Evolutionary conservation across 768 basidiomycete genomes (phyloP).

Genomic region (Rhodotorula toruloides): DNA sequence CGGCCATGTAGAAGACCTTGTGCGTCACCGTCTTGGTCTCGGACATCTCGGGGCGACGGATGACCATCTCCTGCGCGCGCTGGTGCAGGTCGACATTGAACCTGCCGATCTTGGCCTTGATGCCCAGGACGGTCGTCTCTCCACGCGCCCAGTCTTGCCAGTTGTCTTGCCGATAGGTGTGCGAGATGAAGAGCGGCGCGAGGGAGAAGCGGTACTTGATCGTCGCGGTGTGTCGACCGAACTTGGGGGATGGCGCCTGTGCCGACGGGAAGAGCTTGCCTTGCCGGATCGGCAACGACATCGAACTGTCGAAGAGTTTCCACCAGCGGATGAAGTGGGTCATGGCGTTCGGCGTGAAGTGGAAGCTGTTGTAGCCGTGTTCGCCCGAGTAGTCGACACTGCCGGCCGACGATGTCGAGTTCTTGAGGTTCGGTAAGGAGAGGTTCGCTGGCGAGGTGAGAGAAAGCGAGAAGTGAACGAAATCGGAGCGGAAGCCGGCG

Average conservation of each 20-base stretch:
- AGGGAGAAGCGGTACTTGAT: constrained; percentile 81
- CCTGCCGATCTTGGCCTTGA: constrained; percentile 74
- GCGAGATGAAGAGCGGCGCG: constrained; percentile 72
- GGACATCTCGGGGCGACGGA: constrained; percentile 57
- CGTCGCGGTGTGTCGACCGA: constrained; percentile 80
- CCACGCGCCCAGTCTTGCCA: constrained; percentile 76
- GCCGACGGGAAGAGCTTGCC: constrained; percentile 69
- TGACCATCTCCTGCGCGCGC: constrained; percentile 70
- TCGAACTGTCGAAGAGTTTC: constrained; percentile 68
- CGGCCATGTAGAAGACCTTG: constrained; percentile 82
- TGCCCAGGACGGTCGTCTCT: constrained; percentile 69
- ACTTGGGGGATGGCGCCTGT: constrained; percentile 71
- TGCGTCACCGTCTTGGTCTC: constrained; percentile 59
- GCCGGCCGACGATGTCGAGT: constrained; percentile 22
- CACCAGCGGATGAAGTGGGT: constrained; percentile 93
- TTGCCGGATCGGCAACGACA: constrained; percentile 79
- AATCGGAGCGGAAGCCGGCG: constrained; percentile 83
- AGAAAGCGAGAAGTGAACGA: constrained; percentile 85
- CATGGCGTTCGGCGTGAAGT: constrained; percentile 77
- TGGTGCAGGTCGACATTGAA: constrained; percentile 90
- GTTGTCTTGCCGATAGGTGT: constrained; percentile 76
- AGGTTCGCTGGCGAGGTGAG: constrained; percentile 54
- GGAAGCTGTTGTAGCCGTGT: constrained; percentile 61
- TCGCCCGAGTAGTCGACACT: constrained; percentile 29
- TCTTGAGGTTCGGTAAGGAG: constrained; percentile 30